Conservation (phyloP, 257 asterid genomes). For the Solanum dulcamara region DNA sequence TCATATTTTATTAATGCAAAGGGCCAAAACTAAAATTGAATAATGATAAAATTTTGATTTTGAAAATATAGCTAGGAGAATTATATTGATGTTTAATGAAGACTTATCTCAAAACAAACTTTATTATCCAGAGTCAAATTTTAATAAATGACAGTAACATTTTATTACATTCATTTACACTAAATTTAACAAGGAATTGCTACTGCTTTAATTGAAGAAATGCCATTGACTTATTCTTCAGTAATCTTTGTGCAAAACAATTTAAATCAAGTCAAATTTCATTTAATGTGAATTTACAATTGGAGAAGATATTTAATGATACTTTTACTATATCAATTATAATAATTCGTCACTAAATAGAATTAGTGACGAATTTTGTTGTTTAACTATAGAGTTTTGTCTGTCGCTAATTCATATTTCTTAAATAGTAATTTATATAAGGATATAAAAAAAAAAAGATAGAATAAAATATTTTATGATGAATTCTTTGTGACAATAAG, state of each 20-base stretch:
- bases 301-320: background rate
- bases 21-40: background rate
- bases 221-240: background rate
- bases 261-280: background rate
- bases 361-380: background rate
- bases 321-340: background rate
- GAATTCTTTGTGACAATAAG: background rate
- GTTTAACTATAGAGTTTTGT: background rate
- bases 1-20: background rate
- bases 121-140: background rate
- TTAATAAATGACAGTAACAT: background rate
- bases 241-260: no score
- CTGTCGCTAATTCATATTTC: background rate
- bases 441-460: background rate
- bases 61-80: background rate
- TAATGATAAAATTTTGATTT: background rate
- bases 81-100: background rate
- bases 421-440: background rate
- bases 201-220: background rate
- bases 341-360: background rate
- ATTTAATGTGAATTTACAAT: background rate
- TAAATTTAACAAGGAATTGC: background rate
- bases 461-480: background rate
- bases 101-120: background rate
- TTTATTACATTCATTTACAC: background rate